phyloP scores from a whole-genome alignment of 2,329 filamentous ascomycete species.

The Xylariaceae sp. region DNA sequence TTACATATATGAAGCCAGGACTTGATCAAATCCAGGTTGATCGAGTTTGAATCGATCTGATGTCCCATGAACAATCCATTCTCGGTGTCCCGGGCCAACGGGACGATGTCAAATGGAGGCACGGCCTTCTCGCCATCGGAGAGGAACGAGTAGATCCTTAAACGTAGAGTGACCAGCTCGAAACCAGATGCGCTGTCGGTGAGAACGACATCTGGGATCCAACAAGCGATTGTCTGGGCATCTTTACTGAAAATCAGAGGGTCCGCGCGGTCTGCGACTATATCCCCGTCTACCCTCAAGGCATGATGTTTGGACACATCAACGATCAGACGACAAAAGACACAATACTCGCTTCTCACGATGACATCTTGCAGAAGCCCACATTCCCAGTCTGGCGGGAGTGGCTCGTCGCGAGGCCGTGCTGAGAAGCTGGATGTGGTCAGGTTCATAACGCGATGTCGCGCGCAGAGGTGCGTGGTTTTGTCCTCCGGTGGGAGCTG shows the following conservation, averaged over 20 bases:
- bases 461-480: neutral
- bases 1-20: neutral
- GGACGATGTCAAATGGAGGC: neutral
- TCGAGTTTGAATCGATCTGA: neutral
- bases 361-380: neutral
- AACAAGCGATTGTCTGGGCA: neutral
- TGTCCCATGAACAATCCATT: neutral
- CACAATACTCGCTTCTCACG: neutral
- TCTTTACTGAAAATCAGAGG: neutral
- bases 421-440: neutral
- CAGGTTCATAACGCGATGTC: neutral
- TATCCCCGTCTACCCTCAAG: neutral
- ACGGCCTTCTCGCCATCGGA: neutral
- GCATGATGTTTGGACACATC: neutral
- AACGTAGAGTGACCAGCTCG: neutral
- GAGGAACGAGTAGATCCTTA: neutral
- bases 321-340: neutral
- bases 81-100: neutral
- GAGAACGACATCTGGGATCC: neutral
- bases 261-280: neutral
- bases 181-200: neutral
- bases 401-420: neutral
- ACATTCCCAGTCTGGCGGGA: neutral
- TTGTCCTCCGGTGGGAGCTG: neutral
- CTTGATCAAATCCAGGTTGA: neutral